These are phyloP conservation scores for Ceratocystis cubensis DNA, from an alignment of 2,329 filamentous ascomycete genomes.

Conservation along the genomic window DNA sequence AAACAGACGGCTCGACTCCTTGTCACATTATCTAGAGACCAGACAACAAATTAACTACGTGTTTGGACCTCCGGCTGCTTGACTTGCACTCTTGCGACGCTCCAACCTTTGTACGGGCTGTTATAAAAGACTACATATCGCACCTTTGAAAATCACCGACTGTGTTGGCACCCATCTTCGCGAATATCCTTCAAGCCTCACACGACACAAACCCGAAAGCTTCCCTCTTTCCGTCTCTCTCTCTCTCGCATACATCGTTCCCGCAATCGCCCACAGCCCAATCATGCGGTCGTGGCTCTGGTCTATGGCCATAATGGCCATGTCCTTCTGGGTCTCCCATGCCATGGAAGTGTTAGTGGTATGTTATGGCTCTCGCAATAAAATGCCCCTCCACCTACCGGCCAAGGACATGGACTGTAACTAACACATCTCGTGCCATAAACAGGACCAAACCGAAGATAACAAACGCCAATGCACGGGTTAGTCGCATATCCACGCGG, in stretches of 20 bases:
- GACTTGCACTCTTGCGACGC: background rate
- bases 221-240: no score
- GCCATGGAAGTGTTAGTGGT: slow-evolving; percentile 45
- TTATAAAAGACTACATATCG: no score
- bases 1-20: background rate
- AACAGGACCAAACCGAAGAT: slow-evolving; percentile 52
- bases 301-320: slow-evolving; percentile 31
- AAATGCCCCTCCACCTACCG: slow-evolving; percentile 11
- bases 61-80: background rate
- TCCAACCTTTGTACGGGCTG: background rate
- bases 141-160: no score
- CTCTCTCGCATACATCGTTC: background rate
- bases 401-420: background rate
- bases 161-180: no score
- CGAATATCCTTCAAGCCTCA: no score
- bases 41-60: background rate
- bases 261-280: background rate
- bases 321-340: slow-evolving; percentile 41
- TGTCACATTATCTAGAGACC: background rate
- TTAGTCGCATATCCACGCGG: background rate
- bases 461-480: slow-evolving; percentile 68
- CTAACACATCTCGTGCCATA: slow-evolving; percentile 1
- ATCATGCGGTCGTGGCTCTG: slow-evolving; percentile 20
- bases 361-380: slow-evolving; percentile 15
- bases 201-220: no score